Percentiles rank a stretch among this genome's conserved stretches.
These are phyloP conservation scores for Tetrahymena elliotti DNA, from an alignment of 73 alveolate genomes.

Conservation along the genomic window DNA sequence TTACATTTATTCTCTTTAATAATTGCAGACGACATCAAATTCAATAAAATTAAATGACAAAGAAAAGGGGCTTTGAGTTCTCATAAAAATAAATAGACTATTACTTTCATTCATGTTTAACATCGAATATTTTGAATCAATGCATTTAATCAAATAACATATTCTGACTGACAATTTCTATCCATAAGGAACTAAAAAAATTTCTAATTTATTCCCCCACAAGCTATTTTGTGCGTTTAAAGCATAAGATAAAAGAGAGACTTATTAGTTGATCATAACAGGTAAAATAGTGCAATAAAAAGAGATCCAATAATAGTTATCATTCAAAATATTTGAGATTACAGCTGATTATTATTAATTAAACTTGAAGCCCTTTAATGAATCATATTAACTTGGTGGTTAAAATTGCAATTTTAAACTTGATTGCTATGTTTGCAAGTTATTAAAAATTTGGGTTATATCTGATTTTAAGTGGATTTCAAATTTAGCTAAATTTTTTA, in stretches of 20 bases:
- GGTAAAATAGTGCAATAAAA: neutral
- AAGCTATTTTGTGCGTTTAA: neutral
- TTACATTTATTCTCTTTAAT: neutral
- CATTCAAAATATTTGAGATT: too few species aligned
- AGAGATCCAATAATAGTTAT: neutral
- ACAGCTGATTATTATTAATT: neutral
- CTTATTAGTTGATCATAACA: neutral
- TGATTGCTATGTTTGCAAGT: neutral
- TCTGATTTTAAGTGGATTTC: neutral
- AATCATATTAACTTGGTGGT: neutral
- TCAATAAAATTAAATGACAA: neutral
- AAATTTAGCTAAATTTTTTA: neutral
- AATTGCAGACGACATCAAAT: neutral
- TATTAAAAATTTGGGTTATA: neutral
- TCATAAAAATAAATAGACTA: neutral
- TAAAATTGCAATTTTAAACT: neutral
- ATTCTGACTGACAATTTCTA: neutral
- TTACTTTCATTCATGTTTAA: neutral
- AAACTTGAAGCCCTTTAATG: neutral
- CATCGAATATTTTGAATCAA: neutral
- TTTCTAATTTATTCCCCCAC: neutral
- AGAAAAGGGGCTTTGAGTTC: neutral
- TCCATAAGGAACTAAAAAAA: neutral
- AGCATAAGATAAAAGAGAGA: neutral
- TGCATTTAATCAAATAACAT: neutral